Evolutionary conservation across 176 grass and related monocot species (phyloP).

Genomic region (Cenchrus purpureus): DNA sequence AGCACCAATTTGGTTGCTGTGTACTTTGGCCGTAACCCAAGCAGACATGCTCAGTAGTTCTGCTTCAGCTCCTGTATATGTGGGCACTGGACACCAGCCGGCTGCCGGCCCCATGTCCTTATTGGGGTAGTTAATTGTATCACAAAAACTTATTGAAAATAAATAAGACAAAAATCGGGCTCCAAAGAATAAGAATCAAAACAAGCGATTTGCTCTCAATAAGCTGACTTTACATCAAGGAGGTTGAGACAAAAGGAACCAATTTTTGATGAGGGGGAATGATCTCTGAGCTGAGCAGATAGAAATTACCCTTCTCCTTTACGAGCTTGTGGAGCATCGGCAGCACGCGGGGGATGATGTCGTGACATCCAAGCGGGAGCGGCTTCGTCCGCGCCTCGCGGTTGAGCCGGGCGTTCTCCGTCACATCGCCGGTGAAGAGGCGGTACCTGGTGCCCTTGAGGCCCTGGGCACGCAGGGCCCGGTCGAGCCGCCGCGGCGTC

Average conservation of each 20-base stretch:
- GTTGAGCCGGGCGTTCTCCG: constrained; percentile 33
- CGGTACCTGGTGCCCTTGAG: constrained; percentile 53
- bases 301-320: constrained; percentile 45
- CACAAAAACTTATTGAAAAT: no score
- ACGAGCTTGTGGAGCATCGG: constrained; percentile 26
- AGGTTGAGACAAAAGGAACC: not conserved
- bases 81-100: no score
- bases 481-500: constrained; percentile 54
- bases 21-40: not conserved
- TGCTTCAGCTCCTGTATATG: constrained; percentile 11
- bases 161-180: not conserved
- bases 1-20: no score
- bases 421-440: constrained; percentile 47
- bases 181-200: not conserved
- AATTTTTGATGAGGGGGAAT: not conserved
- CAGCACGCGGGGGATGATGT: constrained; percentile 41
- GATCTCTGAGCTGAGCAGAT: not conserved
- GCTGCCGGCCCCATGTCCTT: no score
- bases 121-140: not conserved
- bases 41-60: constrained; percentile 20
- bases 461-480: constrained; percentile 43
- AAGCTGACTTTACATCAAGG: no score
- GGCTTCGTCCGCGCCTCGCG: constrained; percentile 46
- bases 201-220: not conserved
- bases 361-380: constrained; percentile 47